These are phyloP conservation scores for Xylona heveae DNA, from an alignment of 495 filamentous ascomycete species.

Conservation along the genomic window DNA sequence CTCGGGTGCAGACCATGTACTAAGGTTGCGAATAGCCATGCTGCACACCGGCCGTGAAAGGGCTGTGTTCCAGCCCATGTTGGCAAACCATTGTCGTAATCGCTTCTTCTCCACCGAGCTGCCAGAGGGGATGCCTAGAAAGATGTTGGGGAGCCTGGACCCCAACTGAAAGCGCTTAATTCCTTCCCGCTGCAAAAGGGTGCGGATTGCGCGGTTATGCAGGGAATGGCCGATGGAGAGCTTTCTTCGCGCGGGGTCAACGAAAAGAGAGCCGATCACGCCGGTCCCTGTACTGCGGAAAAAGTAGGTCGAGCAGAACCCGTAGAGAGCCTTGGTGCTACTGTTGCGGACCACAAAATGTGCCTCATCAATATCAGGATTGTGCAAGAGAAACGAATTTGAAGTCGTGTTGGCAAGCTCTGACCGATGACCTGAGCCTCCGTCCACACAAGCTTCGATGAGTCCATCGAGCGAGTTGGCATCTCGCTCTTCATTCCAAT, in stretches of 20 bases:
- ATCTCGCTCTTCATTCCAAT: conserved; percentile 60
- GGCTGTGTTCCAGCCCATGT: conserved; percentile 45
- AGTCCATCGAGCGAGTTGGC: conserved; percentile 44
- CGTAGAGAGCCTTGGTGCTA: conserved; percentile 68
- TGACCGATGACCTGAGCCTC: conserved; percentile 30
- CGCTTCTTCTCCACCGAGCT: conserved; percentile 26
- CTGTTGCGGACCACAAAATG: conserved; percentile 87
- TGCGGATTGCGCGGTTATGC: conserved; percentile 59
- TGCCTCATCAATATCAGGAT: conserved; percentile 45
- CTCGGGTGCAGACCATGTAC: conserved; percentile 53
- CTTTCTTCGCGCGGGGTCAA: conserved; percentile 63
- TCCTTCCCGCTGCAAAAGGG: conserved; percentile 41
- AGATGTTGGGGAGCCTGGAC: conserved; percentile 54
- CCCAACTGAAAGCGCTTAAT: conserved; percentile 63
- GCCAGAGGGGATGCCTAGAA: conserved; percentile 47
- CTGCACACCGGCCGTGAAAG: conserved; percentile 41
- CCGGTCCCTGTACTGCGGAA: conserved; percentile 45
- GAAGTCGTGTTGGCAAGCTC: conserved; percentile 45
- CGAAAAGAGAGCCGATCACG: conserved; percentile 63
- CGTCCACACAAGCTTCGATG: conserved; percentile 38
- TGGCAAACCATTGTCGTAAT: conserved; percentile 40
- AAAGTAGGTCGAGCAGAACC: conserved; percentile 75
- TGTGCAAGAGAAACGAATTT: conserved; percentile 49
- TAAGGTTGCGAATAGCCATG: conserved; percentile 40
- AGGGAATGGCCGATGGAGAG: conserved; percentile 72